Evolutionary conservation across 306 rosid species (phyloP).

Genomic region (Fragaria vesca): DNA sequence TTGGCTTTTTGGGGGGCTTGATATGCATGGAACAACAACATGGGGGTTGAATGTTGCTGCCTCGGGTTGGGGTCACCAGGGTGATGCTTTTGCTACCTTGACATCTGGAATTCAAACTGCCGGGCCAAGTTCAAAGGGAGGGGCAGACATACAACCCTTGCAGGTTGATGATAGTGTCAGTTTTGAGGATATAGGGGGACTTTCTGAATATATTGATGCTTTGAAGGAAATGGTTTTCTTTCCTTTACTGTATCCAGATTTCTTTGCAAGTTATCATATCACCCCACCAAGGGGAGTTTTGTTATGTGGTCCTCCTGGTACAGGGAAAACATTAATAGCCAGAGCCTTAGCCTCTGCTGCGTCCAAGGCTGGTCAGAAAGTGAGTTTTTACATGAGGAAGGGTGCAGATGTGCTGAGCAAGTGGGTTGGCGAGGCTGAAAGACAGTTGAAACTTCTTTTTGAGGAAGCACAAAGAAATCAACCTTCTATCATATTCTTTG

Average conservation of each 20-base stretch:
- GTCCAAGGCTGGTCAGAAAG: conserved; percentile 98
- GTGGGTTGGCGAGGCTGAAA: conserved; percentile 99
- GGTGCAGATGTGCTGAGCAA: conserved; percentile 98
- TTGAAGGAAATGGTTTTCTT: conserved; percentile 98
- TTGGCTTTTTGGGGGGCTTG: conserved; percentile 92
- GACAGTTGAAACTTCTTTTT: conserved; percentile 92
- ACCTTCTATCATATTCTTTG: conserved; percentile 95
- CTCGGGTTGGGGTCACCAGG: conserved; percentile 99
- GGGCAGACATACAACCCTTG: conserved; percentile 96
- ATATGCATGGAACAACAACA: conserved; percentile 80
- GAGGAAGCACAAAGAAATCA: conserved; percentile 99
- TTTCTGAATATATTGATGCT: conserved; percentile 85
- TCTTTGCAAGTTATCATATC: conserved; percentile 92
- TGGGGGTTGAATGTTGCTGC: conserved; percentile 95
- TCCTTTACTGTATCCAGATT: conserved; percentile 93
- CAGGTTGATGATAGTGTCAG: conserved; percentile 96
- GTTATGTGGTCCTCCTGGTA: conserved; percentile 98
- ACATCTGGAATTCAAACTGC: conserved; percentile 98
- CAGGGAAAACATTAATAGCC: conserved; percentile 94
- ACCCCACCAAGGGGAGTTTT: conserved; percentile 98
- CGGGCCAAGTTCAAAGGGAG: conserved; percentile 99
- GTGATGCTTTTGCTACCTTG: conserved; percentile 72
- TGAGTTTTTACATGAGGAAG: conserved; percentile 98
- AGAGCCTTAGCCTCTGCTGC: conserved; percentile 98
- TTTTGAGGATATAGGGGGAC: conserved; percentile 95